These are phyloP conservation scores for Pyracantha coccinea DNA, from an alignment of 331 rosid species.

Conservation along the genomic window DNA sequence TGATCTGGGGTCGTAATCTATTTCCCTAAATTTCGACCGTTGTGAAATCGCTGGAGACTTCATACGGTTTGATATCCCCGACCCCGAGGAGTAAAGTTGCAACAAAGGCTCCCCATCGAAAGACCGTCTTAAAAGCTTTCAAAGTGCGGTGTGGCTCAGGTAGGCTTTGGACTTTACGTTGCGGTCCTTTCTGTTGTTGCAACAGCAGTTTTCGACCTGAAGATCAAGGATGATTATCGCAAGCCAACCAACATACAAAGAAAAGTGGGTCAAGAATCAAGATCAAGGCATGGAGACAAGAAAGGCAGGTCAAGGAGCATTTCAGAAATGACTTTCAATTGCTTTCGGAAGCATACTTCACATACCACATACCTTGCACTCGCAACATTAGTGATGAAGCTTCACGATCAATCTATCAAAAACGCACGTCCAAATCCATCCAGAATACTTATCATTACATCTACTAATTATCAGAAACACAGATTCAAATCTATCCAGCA, in stretches of 20 bases:
- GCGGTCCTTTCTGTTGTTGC: neutral
- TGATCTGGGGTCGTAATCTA: neutral
- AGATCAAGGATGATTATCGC: neutral
- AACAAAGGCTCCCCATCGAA: no score
- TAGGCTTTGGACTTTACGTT: neutral
- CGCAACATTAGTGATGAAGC: neutral
- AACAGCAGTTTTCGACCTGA: neutral
- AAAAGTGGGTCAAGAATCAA: neutral
- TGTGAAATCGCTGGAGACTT: no score
- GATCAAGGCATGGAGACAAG: no score
- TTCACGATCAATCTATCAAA: neutral
- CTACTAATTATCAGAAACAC: neutral
- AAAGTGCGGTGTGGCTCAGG: neutral
- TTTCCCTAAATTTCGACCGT: neutral
- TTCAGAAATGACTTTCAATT: neutral
- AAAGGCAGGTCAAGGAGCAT: no score
- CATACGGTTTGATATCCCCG: neutral
- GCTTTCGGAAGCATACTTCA: neutral
- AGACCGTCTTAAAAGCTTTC: no score
- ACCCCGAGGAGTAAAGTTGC: neutral
- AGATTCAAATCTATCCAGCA: no score
- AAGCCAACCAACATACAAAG: neutral
- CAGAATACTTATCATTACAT: neutral
- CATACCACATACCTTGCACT: neutral
- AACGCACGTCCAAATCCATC: neutral